These are phyloP conservation scores for Aquilaria agallochum DNA, from an alignment of 441 rosid species.

Conservation along the genomic window DNA sequence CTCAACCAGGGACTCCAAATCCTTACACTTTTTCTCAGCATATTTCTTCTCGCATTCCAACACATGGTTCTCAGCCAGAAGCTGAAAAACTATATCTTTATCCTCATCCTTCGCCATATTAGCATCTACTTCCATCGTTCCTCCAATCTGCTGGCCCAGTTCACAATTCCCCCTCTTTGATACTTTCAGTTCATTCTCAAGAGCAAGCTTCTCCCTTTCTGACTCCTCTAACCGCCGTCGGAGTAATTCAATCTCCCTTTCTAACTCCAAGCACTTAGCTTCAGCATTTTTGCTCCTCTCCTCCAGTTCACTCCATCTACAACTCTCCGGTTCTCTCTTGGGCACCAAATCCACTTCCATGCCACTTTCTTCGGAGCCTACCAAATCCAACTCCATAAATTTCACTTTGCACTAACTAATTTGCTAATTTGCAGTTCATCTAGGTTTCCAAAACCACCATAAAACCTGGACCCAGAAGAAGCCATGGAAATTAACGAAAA, in stretches of 20 bases:
- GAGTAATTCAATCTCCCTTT: slow-evolving; percentile 37
- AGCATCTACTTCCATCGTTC: slow-evolving; percentile 16
- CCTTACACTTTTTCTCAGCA: slow-evolving; percentile 44
- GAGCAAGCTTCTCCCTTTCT: slow-evolving; percentile 26
- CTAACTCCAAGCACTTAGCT: slow-evolving; percentile 33
- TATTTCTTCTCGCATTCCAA: slow-evolving; percentile 40
- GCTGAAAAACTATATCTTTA: slow-evolving; percentile 30
- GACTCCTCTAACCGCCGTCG: slow-evolving; percentile 28
- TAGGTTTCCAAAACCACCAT: neutral
- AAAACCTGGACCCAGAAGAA: too few species aligned
- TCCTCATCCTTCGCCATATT: slow-evolving; percentile 32
- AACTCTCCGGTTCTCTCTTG: slow-evolving; percentile 8
- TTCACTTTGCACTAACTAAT: slow-evolving; percentile 4
- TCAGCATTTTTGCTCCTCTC: slow-evolving; percentile 32
- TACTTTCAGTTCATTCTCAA: slow-evolving; percentile 28
- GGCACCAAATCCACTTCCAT: slow-evolving; percentile 1
- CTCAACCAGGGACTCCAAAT: slow-evolving; percentile 29
- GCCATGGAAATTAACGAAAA: too few species aligned
- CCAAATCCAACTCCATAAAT: slow-evolving; percentile 10
- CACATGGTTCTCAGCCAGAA: slow-evolving; percentile 37
- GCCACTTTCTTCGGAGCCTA: slow-evolving; percentile 14
- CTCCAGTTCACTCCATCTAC: slow-evolving; percentile 25
- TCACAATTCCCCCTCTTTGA: slow-evolving; percentile 19
- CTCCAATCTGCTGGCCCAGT: slow-evolving; percentile 1
- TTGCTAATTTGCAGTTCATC: neutral